These are phyloP conservation scores for Linderniella brevidens DNA, from an alignment of 257 asterid species.

Conservation along the genomic window DNA sequence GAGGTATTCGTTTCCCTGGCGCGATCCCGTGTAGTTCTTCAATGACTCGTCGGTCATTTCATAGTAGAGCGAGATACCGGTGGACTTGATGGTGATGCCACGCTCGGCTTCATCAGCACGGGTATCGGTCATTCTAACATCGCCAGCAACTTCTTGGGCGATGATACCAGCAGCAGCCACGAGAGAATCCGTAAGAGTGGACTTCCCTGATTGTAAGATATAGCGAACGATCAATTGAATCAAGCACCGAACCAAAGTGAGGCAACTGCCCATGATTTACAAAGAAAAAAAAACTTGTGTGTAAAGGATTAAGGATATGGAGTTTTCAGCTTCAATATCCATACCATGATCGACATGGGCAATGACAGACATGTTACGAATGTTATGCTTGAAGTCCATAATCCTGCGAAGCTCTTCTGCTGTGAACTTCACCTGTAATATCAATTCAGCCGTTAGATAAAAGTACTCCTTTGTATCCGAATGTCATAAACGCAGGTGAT, in stretches of 20 bases:
- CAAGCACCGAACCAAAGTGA: background rate
- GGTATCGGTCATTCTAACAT: conserved; percentile 26
- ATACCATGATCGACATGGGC: conserved; percentile 25
- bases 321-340: background rate
- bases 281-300: background rate
- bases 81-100: conserved; percentile 27
- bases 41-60: conserved; percentile 19
- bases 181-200: conserved; percentile 25
- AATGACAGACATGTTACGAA: conserved; percentile 13
- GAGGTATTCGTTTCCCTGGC: conserved; percentile 26
- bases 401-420: conserved; percentile 19
- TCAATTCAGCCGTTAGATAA: background rate
- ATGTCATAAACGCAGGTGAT: background rate
- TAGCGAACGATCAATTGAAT: background rate
- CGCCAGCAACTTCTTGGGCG: conserved; percentile 26
- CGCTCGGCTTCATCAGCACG: conserved; percentile 33
- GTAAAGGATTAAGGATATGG: no score
- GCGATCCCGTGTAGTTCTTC: conserved; percentile 17
- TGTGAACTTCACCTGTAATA: conserved; percentile 20
- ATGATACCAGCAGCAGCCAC: conserved; percentile 34
- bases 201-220: conserved; percentile 26
- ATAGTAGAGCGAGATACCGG: conserved; percentile 23
- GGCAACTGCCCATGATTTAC: background rate
- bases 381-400: conserved; percentile 14
- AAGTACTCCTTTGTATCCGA: background rate